These are phyloP conservation scores for Paecilomyces fulvus DNA, from an alignment of 2,329 filamentous ascomycete species.

Conservation along the genomic window DNA sequence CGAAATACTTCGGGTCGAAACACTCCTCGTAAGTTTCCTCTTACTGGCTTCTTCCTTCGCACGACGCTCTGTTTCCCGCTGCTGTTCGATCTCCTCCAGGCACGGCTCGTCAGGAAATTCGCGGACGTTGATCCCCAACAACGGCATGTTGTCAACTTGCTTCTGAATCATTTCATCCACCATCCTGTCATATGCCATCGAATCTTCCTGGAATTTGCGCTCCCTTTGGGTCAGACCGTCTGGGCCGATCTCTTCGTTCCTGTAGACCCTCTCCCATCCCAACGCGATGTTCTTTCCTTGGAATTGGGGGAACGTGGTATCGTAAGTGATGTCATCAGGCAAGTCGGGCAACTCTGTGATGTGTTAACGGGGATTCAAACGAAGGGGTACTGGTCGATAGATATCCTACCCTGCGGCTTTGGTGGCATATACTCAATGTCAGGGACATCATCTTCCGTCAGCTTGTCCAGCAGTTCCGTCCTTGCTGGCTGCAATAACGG, in stretches of 20 bases:
- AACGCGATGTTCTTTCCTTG: constrained; percentile 45
- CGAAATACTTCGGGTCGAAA: constrained; percentile 15
- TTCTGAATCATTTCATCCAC: constrained; percentile 60
- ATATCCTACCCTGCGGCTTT: constrained; percentile 45
- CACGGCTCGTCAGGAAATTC: constrained; percentile 25
- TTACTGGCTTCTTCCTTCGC: constrained; percentile 17
- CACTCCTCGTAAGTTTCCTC: constrained; percentile 15
- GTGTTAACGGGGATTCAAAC: constrained; percentile 33
- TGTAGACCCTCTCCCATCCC: constrained; percentile 44
- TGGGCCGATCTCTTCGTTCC: constrained; percentile 37
- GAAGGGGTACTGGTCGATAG: neutral
- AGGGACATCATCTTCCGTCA: constrained; percentile 49
- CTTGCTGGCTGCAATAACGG: constrained; percentile 39
- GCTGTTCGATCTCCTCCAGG: constrained; percentile 29
- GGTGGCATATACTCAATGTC: constrained; percentile 90
- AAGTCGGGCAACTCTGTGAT: constrained; percentile 42
- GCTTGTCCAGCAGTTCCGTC: constrained; percentile 38
- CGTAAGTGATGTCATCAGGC: constrained; percentile 37
- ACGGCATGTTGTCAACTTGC: constrained; percentile 55
- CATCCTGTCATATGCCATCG: constrained; percentile 53
- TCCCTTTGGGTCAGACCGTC: constrained; percentile 56
- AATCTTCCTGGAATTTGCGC: constrained; percentile 61
- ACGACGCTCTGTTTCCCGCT: constrained; percentile 16
- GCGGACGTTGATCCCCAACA: constrained; percentile 50
- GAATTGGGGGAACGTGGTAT: constrained; percentile 46